Percentiles rank a stretch among this genome's conserved stretches.
Conservation (phyloP, 2,329 filamentous ascomycete genomes). For the Rhynchosporium graminicola region DNA sequence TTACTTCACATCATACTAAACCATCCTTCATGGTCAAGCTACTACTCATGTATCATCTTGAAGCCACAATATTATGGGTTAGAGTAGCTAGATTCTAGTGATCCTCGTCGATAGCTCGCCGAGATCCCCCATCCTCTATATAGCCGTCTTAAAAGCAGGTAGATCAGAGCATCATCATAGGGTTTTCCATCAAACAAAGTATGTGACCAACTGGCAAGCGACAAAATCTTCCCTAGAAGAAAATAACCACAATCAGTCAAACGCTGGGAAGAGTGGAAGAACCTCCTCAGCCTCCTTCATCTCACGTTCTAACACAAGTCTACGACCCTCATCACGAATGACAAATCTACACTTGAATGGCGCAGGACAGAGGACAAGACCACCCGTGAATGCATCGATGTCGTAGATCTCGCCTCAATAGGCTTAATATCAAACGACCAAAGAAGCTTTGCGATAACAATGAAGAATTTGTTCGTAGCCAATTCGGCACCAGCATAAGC, state of each 20-base stretch:
- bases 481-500: conserved; percentile 13
- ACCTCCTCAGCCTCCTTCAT: conserved; percentile 10
- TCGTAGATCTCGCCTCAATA: conserved; percentile 6
- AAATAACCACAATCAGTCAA: background rate
- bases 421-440: conserved; percentile 13
- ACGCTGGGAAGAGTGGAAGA: background rate
- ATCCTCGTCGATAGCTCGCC: too few relatives aligned
- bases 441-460: conserved; percentile 13
- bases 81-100: too few relatives aligned
- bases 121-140: too few relatives aligned
- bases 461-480: conserved; percentile 13
- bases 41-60: too few relatives aligned
- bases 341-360: conserved; percentile 8
- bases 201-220: too few relatives aligned
- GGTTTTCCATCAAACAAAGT: too few relatives aligned
- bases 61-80: too few relatives aligned
- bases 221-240: too few relatives aligned
- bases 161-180: too few relatives aligned
- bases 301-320: conserved; percentile 3
- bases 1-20: too few relatives aligned
- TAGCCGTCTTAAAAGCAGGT: too few relatives aligned
- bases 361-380: background rate
- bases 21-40: too few relatives aligned
- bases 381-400: conserved; percentile 1
- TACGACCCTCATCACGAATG: background rate